Evolutionary conservation across 768 basidiomycete genomes (phyloP), one percentile per base, ranked within the genome.

Genomic region (Cyclocybe aegerita): DNA sequence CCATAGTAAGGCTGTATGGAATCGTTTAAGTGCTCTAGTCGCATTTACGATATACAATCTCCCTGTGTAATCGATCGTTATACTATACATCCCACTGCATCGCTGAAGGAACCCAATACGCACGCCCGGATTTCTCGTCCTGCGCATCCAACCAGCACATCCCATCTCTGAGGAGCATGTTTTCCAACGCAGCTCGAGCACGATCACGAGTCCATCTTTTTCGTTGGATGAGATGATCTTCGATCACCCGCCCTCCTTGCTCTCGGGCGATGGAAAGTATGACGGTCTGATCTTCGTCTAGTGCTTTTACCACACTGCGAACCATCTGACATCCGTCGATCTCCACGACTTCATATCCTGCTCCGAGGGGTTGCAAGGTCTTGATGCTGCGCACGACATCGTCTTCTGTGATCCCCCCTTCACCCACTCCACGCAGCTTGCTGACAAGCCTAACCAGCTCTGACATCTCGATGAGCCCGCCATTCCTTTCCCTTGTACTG

Each of bases 71-170:
- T 23, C 23, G 23, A 23, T 23, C 5, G 23, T 5, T 1, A 23
- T 23, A 29, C 36, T 63, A 88, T 46, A 80, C 71, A 51, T 90
- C 88, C 91, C 92, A 97, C 50, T 79, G 79, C 80, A 96, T 89
- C 2, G 87, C 88, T 9, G 90, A 90, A 1, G 88, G 87, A 9
- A 96, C 77, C 93, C 93, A 98, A 64, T 93, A 96, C 16, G 84
- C 81, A 50, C 77, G 75, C 29, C 83, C 82, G 30, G 70, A 73
- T 11, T 63, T 65, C 57, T 83, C 82, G 46, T 89, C 91, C 67
- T 97, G 93, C 17, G 91, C 86, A 61, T 99, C 97, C 30, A 98
- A 63, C 97, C 97, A 99, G 51, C 92, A 95, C 17, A 96, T 72
- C 1, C 95, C 96, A 55, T 98, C 94, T 23, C 88, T 77, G 54